These are phyloP conservation scores for Coemansia sp. DNA, from an alignment of 192 early-diverging fungal species.

Conservation along the genomic window DNA sequence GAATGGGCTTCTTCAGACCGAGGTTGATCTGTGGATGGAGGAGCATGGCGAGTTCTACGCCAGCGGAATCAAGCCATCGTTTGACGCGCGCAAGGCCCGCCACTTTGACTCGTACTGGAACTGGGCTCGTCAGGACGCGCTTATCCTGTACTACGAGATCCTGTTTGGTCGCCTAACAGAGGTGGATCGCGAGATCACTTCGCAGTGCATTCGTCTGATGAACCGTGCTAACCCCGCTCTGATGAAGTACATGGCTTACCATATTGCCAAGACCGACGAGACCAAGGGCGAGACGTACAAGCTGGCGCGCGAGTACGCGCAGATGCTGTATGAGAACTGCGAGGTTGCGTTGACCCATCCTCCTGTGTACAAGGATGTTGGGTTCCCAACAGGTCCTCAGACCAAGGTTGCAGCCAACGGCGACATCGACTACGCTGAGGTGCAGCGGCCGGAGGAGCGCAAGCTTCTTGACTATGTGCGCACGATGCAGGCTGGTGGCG, in stretches of 20 bases:
- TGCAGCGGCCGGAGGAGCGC: constrained; percentile 75
- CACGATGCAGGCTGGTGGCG: constrained; percentile 75
- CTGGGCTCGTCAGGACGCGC: constrained; percentile 85
- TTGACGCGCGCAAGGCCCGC: constrained; percentile 84
- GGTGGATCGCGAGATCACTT: constrained; percentile 92
- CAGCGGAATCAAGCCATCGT: constrained; percentile 84
- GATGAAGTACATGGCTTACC: constrained; percentile 86
- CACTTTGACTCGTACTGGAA: constrained; percentile 97
- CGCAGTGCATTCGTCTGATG: constrained; percentile 89
- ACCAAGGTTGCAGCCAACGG: constrained; percentile 80
- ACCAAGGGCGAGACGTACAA: constrained; percentile 83
- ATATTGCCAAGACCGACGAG: constrained; percentile 74
- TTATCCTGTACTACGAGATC: constrained; percentile 89
- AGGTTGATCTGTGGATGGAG: constrained; percentile 85
- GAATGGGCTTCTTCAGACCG: constrained; percentile 69
- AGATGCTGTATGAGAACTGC: constrained; percentile 89
- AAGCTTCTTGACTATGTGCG: constrained; percentile 94
- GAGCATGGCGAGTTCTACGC: constrained; percentile 93
- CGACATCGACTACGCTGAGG: constrained; percentile 82
- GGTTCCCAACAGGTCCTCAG: constrained; percentile 81
- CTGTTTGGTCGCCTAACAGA: constrained; percentile 84
- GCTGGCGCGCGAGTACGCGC: constrained; percentile 75
- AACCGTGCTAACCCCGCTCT: constrained; percentile 82
- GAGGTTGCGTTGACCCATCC: constrained; percentile 72
- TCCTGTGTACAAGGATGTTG: constrained; percentile 92